phyloP scores from a whole-genome alignment of 192 early-diverging fungal species.

The Coemansia sp. region DNA sequence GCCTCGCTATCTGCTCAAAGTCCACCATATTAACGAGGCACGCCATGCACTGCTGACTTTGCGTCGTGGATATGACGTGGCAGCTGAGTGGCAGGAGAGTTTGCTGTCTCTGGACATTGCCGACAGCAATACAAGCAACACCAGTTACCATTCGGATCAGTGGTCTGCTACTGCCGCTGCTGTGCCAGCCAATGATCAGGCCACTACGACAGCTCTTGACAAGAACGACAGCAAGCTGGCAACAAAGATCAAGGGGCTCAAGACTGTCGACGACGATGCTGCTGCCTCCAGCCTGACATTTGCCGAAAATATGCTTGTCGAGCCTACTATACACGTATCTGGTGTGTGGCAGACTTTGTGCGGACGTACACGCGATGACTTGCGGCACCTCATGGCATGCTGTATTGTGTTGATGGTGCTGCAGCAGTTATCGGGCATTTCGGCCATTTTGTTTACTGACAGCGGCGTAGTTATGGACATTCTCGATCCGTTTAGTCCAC shows the following conservation, averaged over 20 bases:
- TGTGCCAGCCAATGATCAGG: neutral
- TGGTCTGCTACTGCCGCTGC: neutral
- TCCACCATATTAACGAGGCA: conserved; percentile 60
- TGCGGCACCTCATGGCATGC: conserved; percentile 51
- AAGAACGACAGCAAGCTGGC: conserved; percentile 20
- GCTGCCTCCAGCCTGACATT: conserved; percentile 19
- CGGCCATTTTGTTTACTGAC: conserved; percentile 66
- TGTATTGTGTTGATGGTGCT: conserved; percentile 60
- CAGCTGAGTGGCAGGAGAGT: conserved; percentile 60
- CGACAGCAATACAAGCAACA: neutral
- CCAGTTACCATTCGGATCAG: conserved; percentile 5
- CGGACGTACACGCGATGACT: conserved; percentile 37
- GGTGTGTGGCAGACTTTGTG: conserved; percentile 28
- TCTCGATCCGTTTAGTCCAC: conserved; percentile 58
- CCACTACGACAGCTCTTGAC: neutral
- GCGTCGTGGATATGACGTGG: conserved; percentile 58
- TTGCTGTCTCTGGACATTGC: conserved; percentile 31
- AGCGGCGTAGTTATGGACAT: conserved; percentile 56
- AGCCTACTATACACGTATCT: conserved; percentile 3
- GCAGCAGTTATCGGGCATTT: conserved; percentile 74
- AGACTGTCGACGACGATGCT: neutral
- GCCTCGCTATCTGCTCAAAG: conserved; percentile 65
- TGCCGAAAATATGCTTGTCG: neutral
- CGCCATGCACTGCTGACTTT: conserved; percentile 61
- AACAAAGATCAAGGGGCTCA: conserved; percentile 12